A percentile compares a stretch with the other conserved stretches of the same genome.
Conservation (phyloP, 495 filamentous ascomycete species). For the Pseudomonodictys pantanalensis region DNA sequence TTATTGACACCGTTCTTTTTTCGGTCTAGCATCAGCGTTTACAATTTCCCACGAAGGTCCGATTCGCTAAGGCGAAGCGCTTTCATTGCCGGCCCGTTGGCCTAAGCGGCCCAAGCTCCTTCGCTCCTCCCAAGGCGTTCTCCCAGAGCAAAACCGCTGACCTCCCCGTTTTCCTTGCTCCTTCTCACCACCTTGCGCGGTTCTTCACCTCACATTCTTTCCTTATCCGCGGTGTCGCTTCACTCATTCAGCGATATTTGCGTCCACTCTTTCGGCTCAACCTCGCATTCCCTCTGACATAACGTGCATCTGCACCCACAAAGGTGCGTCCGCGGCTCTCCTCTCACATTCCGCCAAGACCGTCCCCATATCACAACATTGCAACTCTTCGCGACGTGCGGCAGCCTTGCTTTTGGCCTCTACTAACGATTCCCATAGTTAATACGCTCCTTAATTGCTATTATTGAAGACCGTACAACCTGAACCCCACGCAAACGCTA, state of each 20-base stretch:
- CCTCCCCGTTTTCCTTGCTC: slow-evolving; percentile 5
- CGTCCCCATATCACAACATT: background rate
- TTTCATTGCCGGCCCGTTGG: too few species aligned
- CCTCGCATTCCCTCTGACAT: slow-evolving; percentile 7
- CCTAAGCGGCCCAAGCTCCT: too few species aligned
- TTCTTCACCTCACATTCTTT: slow-evolving; percentile 26
- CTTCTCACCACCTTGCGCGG: slow-evolving; percentile 47
- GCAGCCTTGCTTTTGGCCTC: background rate
- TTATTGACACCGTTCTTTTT: too few species aligned
- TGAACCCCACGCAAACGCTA: background rate
- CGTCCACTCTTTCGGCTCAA: slow-evolving; percentile 51
- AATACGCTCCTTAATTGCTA: slow-evolving; percentile 19
- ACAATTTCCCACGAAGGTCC: too few species aligned
- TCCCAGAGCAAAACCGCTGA: slow-evolving; percentile 4
- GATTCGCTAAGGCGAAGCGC: too few species aligned
- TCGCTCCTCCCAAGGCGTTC: too few species aligned
- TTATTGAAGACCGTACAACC: slow-evolving; percentile 6
- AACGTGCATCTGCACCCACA: background rate
- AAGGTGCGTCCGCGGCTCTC: slow-evolving; percentile 29
- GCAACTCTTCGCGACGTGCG: background rate
- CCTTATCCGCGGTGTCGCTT: slow-evolving; percentile 66
- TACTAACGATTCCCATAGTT: slow-evolving; percentile 20
- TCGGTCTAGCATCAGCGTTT: too few species aligned
- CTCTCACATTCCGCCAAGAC: slow-evolving; percentile 26
- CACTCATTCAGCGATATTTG: slow-evolving; percentile 76